A percentile compares a stretch with the other conserved stretches of the same genome.
These are phyloP conservation scores for Cyberlindnera xishuangbannaensis DNA, from an alignment of 805 yeast genomes.

Conservation along the genomic window DNA sequence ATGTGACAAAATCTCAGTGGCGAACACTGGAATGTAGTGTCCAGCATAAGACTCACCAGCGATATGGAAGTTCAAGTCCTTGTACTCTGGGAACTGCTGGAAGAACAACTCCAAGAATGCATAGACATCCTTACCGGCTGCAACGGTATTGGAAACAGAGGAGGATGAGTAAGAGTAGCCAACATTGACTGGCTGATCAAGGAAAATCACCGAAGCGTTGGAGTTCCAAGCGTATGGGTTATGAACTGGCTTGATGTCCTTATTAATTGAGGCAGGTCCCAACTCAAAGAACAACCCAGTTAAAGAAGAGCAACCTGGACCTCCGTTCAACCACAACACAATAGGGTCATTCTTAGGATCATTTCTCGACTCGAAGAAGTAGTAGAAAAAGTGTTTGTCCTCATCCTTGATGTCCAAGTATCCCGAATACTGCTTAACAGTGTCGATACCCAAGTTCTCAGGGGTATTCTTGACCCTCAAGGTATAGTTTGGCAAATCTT, in stretches of 20 bases:
- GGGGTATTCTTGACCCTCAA: slow-evolving; percentile 61
- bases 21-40: slow-evolving; percentile 88
- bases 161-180: slow-evolving; percentile 68
- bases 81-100: slow-evolving; percentile 60
- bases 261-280: slow-evolving; percentile 69
- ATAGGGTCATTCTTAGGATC: slow-evolving; percentile 85
- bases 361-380: slow-evolving; percentile 86
- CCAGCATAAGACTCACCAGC: slow-evolving; percentile 96
- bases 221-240: slow-evolving; percentile 82
- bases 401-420: slow-evolving; percentile 77
- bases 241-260: slow-evolving; percentile 54
- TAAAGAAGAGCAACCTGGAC: slow-evolving; percentile 90
- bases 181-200: slow-evolving; percentile 86
- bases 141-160: slow-evolving; percentile 63
- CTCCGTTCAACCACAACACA: slow-evolving; percentile 88
- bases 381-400: slow-evolving; percentile 80
- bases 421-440: slow-evolving; percentile 78
- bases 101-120: slow-evolving; percentile 77
- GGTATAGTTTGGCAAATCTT: slow-evolving; percentile 40
- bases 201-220: slow-evolving; percentile 78
- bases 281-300: slow-evolving; percentile 84
- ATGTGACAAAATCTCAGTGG: slow-evolving; percentile 69
- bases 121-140: slow-evolving; percentile 80
- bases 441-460: slow-evolving; percentile 66
- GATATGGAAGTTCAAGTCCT: slow-evolving; percentile 64